Evolutionary conservation across 257 asterid species (phyloP).

Genomic region (Solanum chiquidenum): DNA sequence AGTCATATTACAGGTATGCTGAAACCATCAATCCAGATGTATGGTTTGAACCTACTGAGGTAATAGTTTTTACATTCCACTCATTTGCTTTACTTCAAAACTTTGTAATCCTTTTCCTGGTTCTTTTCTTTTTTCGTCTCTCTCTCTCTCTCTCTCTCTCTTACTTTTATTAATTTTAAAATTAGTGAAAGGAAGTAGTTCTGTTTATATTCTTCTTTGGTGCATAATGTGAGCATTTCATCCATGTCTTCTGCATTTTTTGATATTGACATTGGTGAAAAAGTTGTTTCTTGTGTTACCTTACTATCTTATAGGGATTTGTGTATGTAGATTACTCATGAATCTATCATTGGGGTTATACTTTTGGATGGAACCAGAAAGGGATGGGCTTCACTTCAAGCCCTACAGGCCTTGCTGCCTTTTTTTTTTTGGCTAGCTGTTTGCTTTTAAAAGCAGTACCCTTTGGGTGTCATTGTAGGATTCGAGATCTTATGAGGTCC

Average conservation of each 20-base stretch:
- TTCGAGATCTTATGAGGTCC: neutral
- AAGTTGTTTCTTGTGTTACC: neutral
- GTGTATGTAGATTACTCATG: neutral
- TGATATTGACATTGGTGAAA: no score
- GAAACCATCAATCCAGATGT: slow-evolving; percentile 82
- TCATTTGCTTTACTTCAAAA: neutral
- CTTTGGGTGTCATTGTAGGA: neutral
- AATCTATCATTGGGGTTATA: neutral
- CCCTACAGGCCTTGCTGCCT: neutral
- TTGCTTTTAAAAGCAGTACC: neutral
- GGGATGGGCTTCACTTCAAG: neutral
- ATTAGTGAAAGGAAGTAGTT: neutral
- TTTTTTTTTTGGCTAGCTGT: neutral
- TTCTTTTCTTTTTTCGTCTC: neutral
- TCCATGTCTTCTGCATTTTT: neutral
- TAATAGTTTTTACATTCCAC: slow-evolving; percentile 15
- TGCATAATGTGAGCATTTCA: neutral
- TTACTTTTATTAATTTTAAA: neutral
- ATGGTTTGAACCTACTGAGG: slow-evolving; percentile 98
- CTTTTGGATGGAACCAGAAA: neutral
- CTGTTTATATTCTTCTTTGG: neutral
- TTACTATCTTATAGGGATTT: neutral
- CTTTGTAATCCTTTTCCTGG: neutral
- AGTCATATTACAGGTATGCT: slow-evolving; percentile 78
- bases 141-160: neutral